Evolutionary conservation across 176 grass and related monocot genomes (phyloP).

Genomic region (Ensete ventricosum): DNA sequence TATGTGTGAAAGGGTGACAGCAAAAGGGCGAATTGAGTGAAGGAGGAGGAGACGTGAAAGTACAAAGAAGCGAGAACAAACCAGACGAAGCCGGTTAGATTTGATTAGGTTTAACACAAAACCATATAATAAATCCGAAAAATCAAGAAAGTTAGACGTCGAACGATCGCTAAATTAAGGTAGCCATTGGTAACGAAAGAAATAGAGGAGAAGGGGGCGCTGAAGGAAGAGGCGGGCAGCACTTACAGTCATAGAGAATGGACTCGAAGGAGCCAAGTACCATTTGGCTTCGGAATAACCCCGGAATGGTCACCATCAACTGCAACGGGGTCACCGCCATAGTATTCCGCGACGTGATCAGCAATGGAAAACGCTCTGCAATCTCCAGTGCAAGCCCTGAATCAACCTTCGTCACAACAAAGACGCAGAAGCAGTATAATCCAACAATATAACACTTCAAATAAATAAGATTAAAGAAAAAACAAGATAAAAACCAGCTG

Average conservation of each 20-base stretch:
- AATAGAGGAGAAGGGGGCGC: too few species aligned
- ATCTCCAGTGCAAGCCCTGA: neutral
- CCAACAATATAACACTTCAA: neutral
- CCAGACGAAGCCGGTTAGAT: too few species aligned
- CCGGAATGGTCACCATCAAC: conserved; percentile 20
- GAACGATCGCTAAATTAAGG: too few species aligned
- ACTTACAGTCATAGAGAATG: neutral
- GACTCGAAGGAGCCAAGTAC: neutral
- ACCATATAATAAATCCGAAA: too few species aligned
- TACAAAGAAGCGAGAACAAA: too few species aligned
- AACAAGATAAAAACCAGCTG: too few species aligned
- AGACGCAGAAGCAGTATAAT: neutral
- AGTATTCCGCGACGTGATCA: neutral
- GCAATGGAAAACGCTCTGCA: neutral
- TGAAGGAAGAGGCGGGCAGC: neutral
- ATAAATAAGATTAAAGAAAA: neutral
- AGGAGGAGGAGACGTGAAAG: too few species aligned
- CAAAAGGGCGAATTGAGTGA: too few species aligned
- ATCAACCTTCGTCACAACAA: neutral
- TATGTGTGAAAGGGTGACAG: too few species aligned
- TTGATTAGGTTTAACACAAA: too few species aligned
- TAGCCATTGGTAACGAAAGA: too few species aligned
- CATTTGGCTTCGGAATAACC: conserved; percentile 22
- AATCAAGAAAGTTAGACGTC: too few species aligned
- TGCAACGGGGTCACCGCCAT: conserved; percentile 15